A percentile compares a stretch with the other conserved stretches of the same genome.
phyloP scores from a whole-genome alignment of 139 green algal genomes.

The Zygnema cylindricum region DNA sequence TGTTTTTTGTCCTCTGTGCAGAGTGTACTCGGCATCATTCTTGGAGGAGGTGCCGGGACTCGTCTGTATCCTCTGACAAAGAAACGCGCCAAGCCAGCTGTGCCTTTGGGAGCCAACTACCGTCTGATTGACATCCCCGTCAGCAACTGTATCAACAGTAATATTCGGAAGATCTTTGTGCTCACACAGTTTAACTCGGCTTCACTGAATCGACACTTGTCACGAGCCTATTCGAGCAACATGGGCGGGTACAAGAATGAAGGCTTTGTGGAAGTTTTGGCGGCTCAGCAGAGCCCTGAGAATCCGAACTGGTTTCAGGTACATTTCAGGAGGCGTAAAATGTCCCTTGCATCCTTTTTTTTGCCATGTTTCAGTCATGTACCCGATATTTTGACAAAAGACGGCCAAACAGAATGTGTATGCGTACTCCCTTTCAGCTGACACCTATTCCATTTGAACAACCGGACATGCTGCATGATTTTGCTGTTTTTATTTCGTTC shows the following conservation, averaged over 20 bases:
- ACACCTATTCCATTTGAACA: too few species aligned
- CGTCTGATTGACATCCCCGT: slow-evolving; percentile 99
- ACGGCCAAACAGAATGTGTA: too few species aligned
- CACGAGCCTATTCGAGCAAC: slow-evolving; percentile 94
- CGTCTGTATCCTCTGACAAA: slow-evolving; percentile 99
- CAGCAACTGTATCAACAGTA: slow-evolving; percentile 99
- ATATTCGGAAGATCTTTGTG: slow-evolving; percentile 99
- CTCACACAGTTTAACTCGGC: slow-evolving; percentile 99
- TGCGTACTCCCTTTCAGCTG: too few species aligned
- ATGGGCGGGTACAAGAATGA: slow-evolving; percentile 77
- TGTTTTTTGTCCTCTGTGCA: too few species aligned
- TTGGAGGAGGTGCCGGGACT: slow-evolving; percentile 94
- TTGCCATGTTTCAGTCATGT: too few species aligned
- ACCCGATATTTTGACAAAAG: too few species aligned
- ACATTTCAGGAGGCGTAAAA: too few species aligned
- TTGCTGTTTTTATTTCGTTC: too few species aligned
- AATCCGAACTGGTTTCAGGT: slow-evolving; percentile 95
- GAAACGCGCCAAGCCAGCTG: slow-evolving; percentile 98
- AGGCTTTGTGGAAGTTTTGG: slow-evolving; percentile 99
- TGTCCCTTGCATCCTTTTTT: too few species aligned
- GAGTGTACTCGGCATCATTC: slow-evolving; percentile 96
- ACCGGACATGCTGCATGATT: too few species aligned
- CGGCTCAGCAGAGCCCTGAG: slow-evolving; percentile 87
- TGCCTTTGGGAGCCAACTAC: slow-evolving; percentile 99
- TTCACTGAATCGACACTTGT: slow-evolving; percentile 97